Evolutionary conservation across 768 basidiomycete genomes (phyloP), one percentile per base, ranked within the genome.

Genomic region (Lactifluus pinguis): DNA sequence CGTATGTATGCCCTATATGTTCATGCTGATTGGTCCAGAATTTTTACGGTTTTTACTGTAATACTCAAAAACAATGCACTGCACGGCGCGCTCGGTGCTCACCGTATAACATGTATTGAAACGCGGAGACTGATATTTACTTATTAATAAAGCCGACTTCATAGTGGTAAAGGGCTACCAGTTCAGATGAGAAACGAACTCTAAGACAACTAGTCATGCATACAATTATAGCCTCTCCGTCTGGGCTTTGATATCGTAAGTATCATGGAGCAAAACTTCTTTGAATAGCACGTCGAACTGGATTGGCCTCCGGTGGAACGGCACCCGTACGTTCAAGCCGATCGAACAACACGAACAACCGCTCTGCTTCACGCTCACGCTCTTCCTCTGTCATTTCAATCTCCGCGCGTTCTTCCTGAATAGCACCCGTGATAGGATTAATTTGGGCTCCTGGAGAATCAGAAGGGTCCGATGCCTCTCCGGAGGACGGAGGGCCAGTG

Each of bases 311-410:
- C 19, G 83, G 75, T 11, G 83, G 80, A 36, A 92, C 68, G 48
- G 83, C 81, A 21, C 92, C 90, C 49, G 77, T 85, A 72, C 77
- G 83, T 70, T 94, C 90, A 64, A 98, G 76, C 50, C 95, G 78
- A 64, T 97, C 91, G 68, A 99, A 98, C 19, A 98, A 77, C 38
- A 89, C 84, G 68, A 98, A 92, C 45, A 99, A 76, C 69, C 86
- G 86, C 76, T 98, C 95, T 56, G 94, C 88, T 74, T 99, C 97
- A 10, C 75, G 75, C 69, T 97, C 92, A 72, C 95, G 97, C 78
- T 99, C 95, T 70, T 95, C 94, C 34, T 95, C 87, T 0, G 92
- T 87, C 94, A 99, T 95, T 53, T 83, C 71, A 17, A 77, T 67
- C 50, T 74, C 75, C 2, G 73, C 71, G 56, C 74, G 72, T 39